Evolutionary conservation across 2,329 filamentous ascomycete genomes (phyloP).

Genomic region (Diplodia sapinea): DNA sequence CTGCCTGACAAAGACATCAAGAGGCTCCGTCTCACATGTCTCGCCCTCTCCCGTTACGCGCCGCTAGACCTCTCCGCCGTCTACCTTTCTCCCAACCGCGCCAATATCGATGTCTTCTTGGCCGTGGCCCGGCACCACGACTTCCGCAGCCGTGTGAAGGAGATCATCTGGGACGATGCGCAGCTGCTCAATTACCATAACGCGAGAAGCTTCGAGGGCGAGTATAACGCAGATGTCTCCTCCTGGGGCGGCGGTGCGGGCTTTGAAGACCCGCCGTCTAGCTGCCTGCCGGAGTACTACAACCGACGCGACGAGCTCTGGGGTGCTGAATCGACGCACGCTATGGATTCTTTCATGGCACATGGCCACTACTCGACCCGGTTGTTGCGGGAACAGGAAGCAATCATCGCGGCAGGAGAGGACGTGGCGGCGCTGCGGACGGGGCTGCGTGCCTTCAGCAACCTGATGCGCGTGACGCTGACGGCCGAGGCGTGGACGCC

Average conservation of each 20-base stretch:
- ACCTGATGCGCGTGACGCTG: conserved; percentile 47
- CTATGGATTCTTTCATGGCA: not conserved
- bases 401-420: conserved; percentile 38
- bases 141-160: conserved; percentile 42
- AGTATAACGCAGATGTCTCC: not conserved
- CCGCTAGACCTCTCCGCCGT: conserved; percentile 44
- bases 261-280: not conserved
- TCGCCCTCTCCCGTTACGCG: not conserved
- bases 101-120: conserved; percentile 48
- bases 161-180: conserved; percentile 53
- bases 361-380: conserved; percentile 38
- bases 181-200: conserved; percentile 39
- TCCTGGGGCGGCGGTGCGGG: no score
- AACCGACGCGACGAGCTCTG: not conserved
- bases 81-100: conserved; percentile 51
- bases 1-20: conserved; percentile 2
- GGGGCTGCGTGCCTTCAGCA: conserved; percentile 45
- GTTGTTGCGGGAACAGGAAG: conserved; percentile 44
- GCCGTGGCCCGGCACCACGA: conserved; percentile 47
- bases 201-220: not conserved
- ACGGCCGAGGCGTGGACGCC: conserved; percentile 51
- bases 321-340: not conserved
- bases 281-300: not conserved
- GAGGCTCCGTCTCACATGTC: not conserved
- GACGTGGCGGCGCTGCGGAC: conserved; percentile 45